phyloP scores from a whole-genome alignment of 1,284 basidiomycete genomes.

The Trichosporon inkin region DNA sequence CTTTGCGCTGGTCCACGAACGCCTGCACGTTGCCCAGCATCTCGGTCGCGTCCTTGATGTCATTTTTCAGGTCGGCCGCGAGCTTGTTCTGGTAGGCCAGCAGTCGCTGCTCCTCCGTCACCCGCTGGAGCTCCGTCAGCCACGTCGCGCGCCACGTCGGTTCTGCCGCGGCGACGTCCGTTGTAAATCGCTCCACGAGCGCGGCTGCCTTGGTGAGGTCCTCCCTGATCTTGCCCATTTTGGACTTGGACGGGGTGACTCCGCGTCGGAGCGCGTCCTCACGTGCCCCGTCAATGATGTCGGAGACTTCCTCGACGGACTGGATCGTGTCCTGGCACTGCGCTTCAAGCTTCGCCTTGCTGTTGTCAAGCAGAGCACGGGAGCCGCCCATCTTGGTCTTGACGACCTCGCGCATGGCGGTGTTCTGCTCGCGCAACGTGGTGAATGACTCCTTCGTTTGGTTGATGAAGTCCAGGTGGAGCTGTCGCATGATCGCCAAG shows the following conservation, averaged over 20 bases:
- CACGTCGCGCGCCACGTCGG: slow-evolving; percentile 99
- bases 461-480: slow-evolving; percentile 88
- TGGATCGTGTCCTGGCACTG: slow-evolving; percentile 87
- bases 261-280: slow-evolving; percentile 88
- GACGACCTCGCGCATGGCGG: slow-evolving; percentile 79
- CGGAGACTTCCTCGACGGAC: slow-evolving; percentile 88
- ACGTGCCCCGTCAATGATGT: slow-evolving; percentile 83
- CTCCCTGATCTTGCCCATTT: slow-evolving; percentile 68
- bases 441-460: slow-evolving; percentile 81
- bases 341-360: slow-evolving; percentile 81
- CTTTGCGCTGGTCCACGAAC: slow-evolving; percentile 67
- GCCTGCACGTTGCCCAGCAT: slow-evolving; percentile 83
- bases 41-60: slow-evolving; percentile 79
- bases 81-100: slow-evolving; percentile 88
- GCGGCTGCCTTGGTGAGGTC: slow-evolving; percentile 67
- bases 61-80: slow-evolving; percentile 79
- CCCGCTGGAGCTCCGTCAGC: slow-evolving; percentile 91
- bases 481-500: slow-evolving; percentile 84
- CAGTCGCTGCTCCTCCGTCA: slow-evolving; percentile 96
- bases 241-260: slow-evolving; percentile 71
- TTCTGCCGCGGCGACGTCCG: slow-evolving; percentile 82
- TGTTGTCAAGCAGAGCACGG: slow-evolving; percentile 82
- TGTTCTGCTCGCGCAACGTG: slow-evolving; percentile 73
- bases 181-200: slow-evolving; percentile 72
- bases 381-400: slow-evolving; percentile 77